Evolutionary conservation across 129 eudicot genomes (phyloP), one percentile per base, ranked within the genome.

Genomic region (Arctium minus): DNA sequence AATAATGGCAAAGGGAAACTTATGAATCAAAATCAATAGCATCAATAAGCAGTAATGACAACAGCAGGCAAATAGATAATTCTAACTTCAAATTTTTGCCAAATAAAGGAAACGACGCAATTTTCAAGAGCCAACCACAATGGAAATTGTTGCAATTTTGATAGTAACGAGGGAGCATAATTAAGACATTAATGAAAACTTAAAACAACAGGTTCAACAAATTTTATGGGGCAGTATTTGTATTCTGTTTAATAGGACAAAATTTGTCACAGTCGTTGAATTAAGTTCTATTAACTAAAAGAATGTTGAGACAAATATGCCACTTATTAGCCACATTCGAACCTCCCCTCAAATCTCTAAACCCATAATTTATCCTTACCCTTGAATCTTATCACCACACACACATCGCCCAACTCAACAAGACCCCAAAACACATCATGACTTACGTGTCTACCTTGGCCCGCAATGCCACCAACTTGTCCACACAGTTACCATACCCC

Each of bases 271-370:
- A 22, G 27, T 22, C 27, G 27, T 22, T 22, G 27, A 50, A 50
- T 50, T 15, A 50, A 50, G 64, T 50, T 5, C 6, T 31, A 32
- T 71, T 5, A 38, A 73, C 46, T 31, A 17, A 8, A 15, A 44
- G 27, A 70, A 74, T 8, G 70, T 15, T 3, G 1, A 1, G 15
- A 40, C n/a, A 86, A 48, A 40, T 33, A 31, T 72, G 87, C 42
- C 79, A 91, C 97, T 93, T 65, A 96, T 98, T 81, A 17, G 33
- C 85, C 92, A 92, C 99, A 96, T 96, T 87, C 93, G 27, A 22
- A 22, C 27, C 27, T 22, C 27, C 27, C 27, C 27, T 22, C 27
- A 22, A 22, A 22, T 22, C 27, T 22, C 27, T 22, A 22, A 22
- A 22, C 27, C 27, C 27, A 22, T 22, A 22, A 22, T 22, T 22